These are phyloP conservation scores for Aspergillus conjunctus DNA, from an alignment of 495 filamentous ascomycete species.

Conservation along the genomic window DNA sequence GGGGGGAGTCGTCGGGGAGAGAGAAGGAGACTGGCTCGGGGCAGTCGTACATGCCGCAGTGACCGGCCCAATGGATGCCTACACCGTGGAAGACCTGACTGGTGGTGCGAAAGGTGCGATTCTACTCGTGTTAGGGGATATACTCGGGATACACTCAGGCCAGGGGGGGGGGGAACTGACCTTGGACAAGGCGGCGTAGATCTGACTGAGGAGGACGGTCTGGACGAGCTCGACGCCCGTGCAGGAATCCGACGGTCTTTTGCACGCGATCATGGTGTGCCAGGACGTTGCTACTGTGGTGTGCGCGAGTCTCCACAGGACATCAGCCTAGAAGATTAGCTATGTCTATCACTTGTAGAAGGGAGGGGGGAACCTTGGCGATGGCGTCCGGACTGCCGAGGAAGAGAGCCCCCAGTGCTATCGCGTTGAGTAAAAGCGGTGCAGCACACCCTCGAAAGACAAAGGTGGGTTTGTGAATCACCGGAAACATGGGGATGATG, in stretches of 20 bases:
- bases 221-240: conserved; percentile 5
- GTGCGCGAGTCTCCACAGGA: conserved; percentile 4
- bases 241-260: neutral
- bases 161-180: neutral
- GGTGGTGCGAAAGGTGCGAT: conserved; percentile 7
- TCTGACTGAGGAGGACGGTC: conserved; percentile 6
- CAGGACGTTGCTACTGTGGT: conserved; percentile 9
- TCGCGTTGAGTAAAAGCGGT: neutral
- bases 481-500: conserved; percentile 4
- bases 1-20: neutral
- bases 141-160: neutral
- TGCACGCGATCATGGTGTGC: neutral
- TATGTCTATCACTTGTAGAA: too few species aligned
- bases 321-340: conserved; percentile 2
- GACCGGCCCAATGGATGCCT: conserved; percentile 10
- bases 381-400: neutral
- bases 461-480: conserved; percentile 4
- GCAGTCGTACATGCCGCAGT: conserved; percentile 10
- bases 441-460: neutral
- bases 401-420: conserved; percentile 4
- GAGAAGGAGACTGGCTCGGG: neutral
- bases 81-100: conserved; percentile 9
- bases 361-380: neutral
- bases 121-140: neutral
- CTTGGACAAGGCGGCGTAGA: conserved; percentile 9